Conservation (phyloP, 2,329 filamentous ascomycete genomes). For the Albifimbria verrucaria region DNA sequence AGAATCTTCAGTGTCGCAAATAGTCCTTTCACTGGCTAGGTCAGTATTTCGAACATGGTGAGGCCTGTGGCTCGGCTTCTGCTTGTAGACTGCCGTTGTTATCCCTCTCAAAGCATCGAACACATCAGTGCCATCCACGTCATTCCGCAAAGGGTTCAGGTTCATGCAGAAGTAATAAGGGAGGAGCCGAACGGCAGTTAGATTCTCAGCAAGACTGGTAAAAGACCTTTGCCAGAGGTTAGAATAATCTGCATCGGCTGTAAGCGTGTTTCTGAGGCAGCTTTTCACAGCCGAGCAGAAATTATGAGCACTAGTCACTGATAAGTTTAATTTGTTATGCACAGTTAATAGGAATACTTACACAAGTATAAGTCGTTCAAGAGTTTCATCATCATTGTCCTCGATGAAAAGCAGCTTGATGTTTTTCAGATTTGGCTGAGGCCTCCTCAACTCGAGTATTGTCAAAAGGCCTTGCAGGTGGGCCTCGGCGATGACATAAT, state of each 20-base stretch:
- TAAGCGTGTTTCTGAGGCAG: not conserved
- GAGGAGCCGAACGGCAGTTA: not conserved
- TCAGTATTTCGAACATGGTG: not conserved
- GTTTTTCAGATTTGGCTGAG: not conserved
- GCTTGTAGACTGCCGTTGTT: not conserved
- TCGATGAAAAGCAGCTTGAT: not conserved
- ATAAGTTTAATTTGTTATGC: no score
- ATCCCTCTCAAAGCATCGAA: not conserved
- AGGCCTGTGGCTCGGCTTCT: not conserved
- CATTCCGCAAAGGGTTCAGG: no score
- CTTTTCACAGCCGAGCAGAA: not conserved
- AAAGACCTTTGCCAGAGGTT: not conserved
- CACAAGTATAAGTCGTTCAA: not conserved
- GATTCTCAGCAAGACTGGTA: not conserved
- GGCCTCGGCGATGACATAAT: not conserved
- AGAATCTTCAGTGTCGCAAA: not conserved
- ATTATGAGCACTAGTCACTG: not conserved
- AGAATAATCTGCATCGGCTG: not conserved
- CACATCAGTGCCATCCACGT: not conserved
- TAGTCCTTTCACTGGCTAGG: not conserved
- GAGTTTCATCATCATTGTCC: not conserved
- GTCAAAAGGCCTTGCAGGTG: not conserved
- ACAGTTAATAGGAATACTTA: not conserved
- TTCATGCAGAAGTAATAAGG: not conserved
- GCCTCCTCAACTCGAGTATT: not conserved